phyloP scores from a whole-genome alignment of 495 filamentous ascomycete species.

The Parachaetomium inaequale region DNA sequence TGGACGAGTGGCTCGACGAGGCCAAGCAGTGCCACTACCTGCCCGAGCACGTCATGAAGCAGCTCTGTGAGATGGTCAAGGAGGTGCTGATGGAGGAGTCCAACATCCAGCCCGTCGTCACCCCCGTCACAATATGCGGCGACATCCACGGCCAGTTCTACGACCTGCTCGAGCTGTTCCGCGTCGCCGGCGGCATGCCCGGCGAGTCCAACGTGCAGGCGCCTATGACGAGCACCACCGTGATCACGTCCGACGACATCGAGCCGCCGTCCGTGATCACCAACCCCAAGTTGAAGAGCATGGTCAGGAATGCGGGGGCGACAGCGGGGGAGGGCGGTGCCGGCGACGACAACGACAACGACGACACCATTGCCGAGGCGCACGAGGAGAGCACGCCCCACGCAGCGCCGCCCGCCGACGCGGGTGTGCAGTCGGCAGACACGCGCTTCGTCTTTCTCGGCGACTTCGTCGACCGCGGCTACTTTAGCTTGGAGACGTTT shows the following conservation, averaged over 20 bases:
- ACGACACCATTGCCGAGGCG: constrained; percentile 45
- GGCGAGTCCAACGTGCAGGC: constrained; percentile 64
- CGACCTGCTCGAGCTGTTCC: constrained; percentile 94
- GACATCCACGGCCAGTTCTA: constrained; percentile 99
- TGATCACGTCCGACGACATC: constrained; percentile 80
- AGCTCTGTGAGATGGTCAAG: constrained; percentile 97
- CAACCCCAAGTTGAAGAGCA: constrained; percentile 77
- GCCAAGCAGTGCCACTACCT: constrained; percentile 97
- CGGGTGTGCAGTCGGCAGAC: constrained; percentile 56
- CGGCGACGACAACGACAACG: constrained; percentile 41
- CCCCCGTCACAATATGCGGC: constrained; percentile 96
- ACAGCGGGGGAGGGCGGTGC: constrained; percentile 40
- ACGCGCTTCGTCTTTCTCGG: constrained; percentile 94
- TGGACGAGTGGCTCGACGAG: constrained; percentile 94
- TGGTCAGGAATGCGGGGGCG: constrained; percentile 58
- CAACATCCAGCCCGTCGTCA: constrained; percentile 93
- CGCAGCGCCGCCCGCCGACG: constrained; percentile 41
- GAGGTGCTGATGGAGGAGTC: constrained; percentile 99
- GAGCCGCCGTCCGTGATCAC: constrained; percentile 83
- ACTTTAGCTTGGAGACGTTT: constrained; percentile 96
- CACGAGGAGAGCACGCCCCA: constrained; percentile 32
- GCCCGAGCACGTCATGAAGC: constrained; percentile 94
- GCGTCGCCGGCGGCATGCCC: constrained; percentile 93
- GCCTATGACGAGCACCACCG: constrained; percentile 58
- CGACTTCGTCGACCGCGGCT: constrained; percentile 96